These are phyloP conservation scores for Tuber melanosporum DNA, from an alignment of 495 filamentous ascomycete genomes.

Conservation along the genomic window DNA sequence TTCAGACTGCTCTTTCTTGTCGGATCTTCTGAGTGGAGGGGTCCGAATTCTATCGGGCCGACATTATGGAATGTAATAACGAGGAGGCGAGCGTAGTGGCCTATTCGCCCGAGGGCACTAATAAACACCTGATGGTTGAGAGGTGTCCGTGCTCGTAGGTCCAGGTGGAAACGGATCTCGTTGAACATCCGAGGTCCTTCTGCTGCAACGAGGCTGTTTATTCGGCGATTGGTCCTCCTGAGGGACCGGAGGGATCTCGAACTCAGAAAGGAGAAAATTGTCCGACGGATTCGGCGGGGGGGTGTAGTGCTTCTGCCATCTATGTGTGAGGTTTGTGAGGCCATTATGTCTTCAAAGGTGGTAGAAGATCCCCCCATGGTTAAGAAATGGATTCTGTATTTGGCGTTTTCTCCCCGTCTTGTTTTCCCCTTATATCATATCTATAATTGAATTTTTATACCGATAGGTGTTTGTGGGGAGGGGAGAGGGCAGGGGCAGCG, in stretches of 20 bases:
- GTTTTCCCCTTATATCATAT: neutral
- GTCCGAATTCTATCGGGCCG: neutral
- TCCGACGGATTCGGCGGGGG: neutral
- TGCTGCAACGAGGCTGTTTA: neutral
- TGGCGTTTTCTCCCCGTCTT: neutral
- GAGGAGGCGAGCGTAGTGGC: constrained; percentile 5
- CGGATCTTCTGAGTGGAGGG: neutral
- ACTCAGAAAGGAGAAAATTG: constrained; percentile 25
- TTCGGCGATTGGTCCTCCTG: constrained; percentile 21
- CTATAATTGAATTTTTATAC: neutral
- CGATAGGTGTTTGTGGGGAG: neutral
- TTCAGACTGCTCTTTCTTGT: constrained; percentile 6
- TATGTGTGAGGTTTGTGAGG: constrained; percentile 1
- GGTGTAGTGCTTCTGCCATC: constrained; percentile 9
- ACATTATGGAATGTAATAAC: constrained; percentile 10
- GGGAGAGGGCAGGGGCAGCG: neutral
- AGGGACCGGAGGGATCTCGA: constrained; percentile 24
- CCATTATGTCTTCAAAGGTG: constrained; percentile 10
- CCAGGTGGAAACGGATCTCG: constrained; percentile 15
- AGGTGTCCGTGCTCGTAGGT: constrained; percentile 6
- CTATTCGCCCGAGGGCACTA: constrained; percentile 5
- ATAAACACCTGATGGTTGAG: neutral
- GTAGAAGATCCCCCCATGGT: neutral
- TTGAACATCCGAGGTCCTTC: constrained; percentile 19
- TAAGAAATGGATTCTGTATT: neutral